Evolutionary conservation across 495 filamentous ascomycete genomes (phyloP), one percentile per base, ranked within the genome.

Genomic region (Cenococcum geophilum): DNA sequence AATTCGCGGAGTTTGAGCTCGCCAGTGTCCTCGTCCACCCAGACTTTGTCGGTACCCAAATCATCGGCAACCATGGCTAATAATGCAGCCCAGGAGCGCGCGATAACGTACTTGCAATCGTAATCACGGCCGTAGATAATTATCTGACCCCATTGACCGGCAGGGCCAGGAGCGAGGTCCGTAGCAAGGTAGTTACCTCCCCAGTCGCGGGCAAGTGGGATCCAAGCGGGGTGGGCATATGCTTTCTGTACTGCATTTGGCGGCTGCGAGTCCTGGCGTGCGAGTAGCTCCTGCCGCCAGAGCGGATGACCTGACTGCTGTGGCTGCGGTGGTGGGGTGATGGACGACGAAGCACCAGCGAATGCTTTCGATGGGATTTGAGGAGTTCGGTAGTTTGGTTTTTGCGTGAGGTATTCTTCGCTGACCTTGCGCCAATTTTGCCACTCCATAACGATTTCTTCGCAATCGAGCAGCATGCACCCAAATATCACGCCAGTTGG

Each of bases 371-470:
- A 75, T 11, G 81, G 86, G 54, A 76, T 76, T 10, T 81, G 76
- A 6, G 85, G 81, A 59, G 56, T 59, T 50, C 48, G 58, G 40
- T 42, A 58, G 60, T 80, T 75, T 12, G 80, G 67, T 0, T 82
- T 79, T 52, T 79, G 75, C 20, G 79, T 78, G 48, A 97, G 79
- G 69, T 87, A 96, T 70, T 97, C 90, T 55, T 89, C 83, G 72
- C 95, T 95, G 60, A 99, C 93, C 59, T 82, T 84, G 65, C 87
- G 85, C 93, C 93, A 99, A 70, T 96, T 96, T 63, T 86, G 86
- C 89, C 93, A 97, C 74, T 99, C 93, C 74, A 96, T 89, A 6
- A 97, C 86, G 55, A 99, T 96, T 73, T 99, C 93, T 72, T 99
- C 93, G 72, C 93, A 99, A 69, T 99, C 93, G 49, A 99, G 81